Conservation (phyloP, 176 grass and related monocot genomes). For the Lolium perenne region DNA sequence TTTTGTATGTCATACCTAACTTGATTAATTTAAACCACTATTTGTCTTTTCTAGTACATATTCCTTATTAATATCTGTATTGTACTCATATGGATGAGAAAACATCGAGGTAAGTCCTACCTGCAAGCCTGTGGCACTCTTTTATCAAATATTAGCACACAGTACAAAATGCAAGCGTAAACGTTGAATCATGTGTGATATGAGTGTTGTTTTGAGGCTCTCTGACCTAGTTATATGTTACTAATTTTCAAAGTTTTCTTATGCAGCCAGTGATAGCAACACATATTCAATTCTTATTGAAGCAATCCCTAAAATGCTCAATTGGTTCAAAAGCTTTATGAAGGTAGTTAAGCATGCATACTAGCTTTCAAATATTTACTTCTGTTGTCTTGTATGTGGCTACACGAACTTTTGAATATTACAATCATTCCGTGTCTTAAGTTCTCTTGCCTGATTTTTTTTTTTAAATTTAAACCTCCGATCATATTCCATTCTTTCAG, state of each 20-base stretch:
- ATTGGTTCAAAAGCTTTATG: constrained; percentile 76
- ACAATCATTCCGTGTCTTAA: neutral
- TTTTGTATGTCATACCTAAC: neutral
- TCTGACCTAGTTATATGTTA: constrained; percentile 10
- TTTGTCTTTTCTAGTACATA: constrained; percentile 9
- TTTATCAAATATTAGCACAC: constrained; percentile 14
- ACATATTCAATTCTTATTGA: constrained; percentile 63
- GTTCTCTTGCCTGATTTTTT: neutral
- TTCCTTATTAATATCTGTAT: neutral
- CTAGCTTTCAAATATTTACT: constrained; percentile 23
- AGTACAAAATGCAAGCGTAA: neutral
- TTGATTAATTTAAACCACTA: neutral
- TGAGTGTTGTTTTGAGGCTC: constrained; percentile 9
- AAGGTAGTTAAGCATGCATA: constrained; percentile 44
- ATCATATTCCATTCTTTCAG: neutral
- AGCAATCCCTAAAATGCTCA: constrained; percentile 78
- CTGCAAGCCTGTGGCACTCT: neutral
- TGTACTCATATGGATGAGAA: neutral
- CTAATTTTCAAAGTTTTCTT: constrained; percentile 32
- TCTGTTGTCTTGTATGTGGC: constrained; percentile 19
- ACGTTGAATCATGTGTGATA: neutral
- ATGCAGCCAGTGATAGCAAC: constrained; percentile 71
- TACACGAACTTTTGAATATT: constrained; percentile 22
- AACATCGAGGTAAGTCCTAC: neutral
- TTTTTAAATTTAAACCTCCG: constrained; percentile 23